Percentiles rank a stretch among this genome's conserved stretches.
These are phyloP conservation scores for Blumeriella jaapii DNA, from an alignment of 2,329 filamentous ascomycete species.

Conservation along the genomic window DNA sequence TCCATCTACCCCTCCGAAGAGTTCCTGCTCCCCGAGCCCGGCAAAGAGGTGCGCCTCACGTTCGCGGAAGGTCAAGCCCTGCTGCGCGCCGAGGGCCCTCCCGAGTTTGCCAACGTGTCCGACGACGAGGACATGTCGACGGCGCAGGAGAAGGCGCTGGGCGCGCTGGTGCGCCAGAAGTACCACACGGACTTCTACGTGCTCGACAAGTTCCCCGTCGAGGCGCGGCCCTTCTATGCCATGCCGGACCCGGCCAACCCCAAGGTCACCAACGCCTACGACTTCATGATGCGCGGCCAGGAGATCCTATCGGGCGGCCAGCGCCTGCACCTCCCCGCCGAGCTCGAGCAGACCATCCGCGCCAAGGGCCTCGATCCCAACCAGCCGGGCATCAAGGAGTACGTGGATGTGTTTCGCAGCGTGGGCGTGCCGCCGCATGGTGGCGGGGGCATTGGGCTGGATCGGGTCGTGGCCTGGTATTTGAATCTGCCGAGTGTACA, in stretches of 20 bases:
- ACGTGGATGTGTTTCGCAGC: constrained; percentile 68
- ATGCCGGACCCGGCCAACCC: constrained; percentile 62
- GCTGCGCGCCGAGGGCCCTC: constrained; percentile 60
- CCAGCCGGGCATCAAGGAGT: constrained; percentile 70
- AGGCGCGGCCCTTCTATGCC: constrained; percentile 84
- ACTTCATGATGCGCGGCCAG: constrained; percentile 87
- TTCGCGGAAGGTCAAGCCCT: constrained; percentile 71
- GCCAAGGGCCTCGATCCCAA: constrained; percentile 70
- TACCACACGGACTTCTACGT: constrained; percentile 95
- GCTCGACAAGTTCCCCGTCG: constrained; percentile 89
- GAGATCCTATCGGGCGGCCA: constrained; percentile 89
- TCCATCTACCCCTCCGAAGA: constrained; percentile 65
- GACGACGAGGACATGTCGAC: constrained; percentile 75
- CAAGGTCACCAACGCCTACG: constrained; percentile 55
- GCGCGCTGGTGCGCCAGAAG: constrained; percentile 74
- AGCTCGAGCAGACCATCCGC: constrained; percentile 68
- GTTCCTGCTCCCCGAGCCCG: constrained; percentile 62
- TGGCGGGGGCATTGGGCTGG: constrained; percentile 79
- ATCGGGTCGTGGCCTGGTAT: constrained; percentile 67
- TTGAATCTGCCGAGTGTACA: constrained; percentile 48
- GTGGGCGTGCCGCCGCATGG: constrained; percentile 85
- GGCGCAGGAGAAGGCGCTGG: constrained; percentile 79
- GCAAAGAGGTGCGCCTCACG: constrained; percentile 64
- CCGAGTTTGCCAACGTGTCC: constrained; percentile 53
- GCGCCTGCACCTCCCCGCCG: constrained; percentile 70